Evolutionary conservation across 1,284 basidiomycete genomes (phyloP).

Genomic region (Schizophyllum commune): DNA sequence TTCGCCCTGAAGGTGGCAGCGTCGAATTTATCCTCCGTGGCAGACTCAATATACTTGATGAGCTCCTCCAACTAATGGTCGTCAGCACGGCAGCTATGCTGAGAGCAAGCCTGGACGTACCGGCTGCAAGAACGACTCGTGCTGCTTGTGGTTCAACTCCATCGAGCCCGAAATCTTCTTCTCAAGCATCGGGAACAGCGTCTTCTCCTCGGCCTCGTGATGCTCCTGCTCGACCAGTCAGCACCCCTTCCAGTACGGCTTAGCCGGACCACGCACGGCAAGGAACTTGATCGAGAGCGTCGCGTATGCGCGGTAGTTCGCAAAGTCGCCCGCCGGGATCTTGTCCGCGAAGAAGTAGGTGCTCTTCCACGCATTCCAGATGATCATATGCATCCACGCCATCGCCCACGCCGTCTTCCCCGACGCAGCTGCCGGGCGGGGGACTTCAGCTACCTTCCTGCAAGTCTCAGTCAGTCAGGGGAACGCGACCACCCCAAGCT

Average conservation of each 20-base stretch:
- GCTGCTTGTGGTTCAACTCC: slow-evolving; percentile 13
- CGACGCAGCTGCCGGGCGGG: slow-evolving; percentile 8
- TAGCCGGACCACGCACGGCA: slow-evolving; percentile 5
- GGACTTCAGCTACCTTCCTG: slow-evolving; percentile 8
- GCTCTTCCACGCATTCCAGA: slow-evolving; percentile 15
- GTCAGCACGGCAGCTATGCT: not conserved
- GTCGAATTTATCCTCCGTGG: slow-evolving; percentile 7
- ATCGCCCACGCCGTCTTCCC: slow-evolving; percentile 12
- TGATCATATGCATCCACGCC: slow-evolving; percentile 15
- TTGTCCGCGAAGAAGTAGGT: slow-evolving; percentile 14
- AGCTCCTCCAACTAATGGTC: slow-evolving; percentile 7
- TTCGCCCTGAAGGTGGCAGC: slow-evolving; percentile 7
- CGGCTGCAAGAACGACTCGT: slow-evolving; percentile 11
- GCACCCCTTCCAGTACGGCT: not conserved
- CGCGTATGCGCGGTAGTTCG: slow-evolving; percentile 12
- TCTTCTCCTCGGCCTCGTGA: slow-evolving; percentile 13
- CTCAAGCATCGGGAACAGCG: slow-evolving; percentile 11
- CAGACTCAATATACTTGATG: slow-evolving; percentile 10
- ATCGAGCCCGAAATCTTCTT: slow-evolving; percentile 11
- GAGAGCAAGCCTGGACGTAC: not conserved
- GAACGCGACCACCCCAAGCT: not conserved
- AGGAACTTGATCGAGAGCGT: slow-evolving; percentile 8
- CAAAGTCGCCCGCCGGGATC: slow-evolving; percentile 11
- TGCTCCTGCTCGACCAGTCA: slow-evolving; percentile 6
- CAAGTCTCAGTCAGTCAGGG: not conserved